phyloP scores from a whole-genome alignment of 2,329 filamentous ascomycete genomes.

The Moelleriella libera region DNA sequence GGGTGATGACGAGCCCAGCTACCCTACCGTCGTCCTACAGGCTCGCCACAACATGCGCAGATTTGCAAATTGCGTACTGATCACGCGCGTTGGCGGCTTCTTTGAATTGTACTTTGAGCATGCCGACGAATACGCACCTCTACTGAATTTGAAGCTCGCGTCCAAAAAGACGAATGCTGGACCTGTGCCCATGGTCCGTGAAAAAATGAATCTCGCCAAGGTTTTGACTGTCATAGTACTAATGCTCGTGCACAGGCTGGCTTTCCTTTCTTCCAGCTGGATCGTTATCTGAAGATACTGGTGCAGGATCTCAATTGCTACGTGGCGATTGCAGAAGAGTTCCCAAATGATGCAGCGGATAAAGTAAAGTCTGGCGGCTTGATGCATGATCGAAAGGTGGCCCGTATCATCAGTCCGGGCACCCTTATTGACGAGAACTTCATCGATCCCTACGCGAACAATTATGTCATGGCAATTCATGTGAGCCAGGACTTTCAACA shows the following conservation, averaged over 20 bases:
- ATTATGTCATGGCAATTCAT: conserved; percentile 77
- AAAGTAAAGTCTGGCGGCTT: conserved; percentile 64
- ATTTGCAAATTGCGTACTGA: conserved; percentile 77
- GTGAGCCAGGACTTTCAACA: conserved; percentile 15
- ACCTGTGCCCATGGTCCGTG: conserved; percentile 66
- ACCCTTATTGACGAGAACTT: conserved; percentile 97
- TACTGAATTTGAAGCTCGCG: conserved; percentile 78
- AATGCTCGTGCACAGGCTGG: conserved; percentile 46
- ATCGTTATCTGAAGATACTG: conserved; percentile 81
- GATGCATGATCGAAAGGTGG: conserved; percentile 72
- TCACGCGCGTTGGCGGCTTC: conserved; percentile 89
- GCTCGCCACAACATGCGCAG: conserved; percentile 80
- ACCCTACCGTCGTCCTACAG: conserved; percentile 82
- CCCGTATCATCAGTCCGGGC: conserved; percentile 82
- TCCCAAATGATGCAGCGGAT: conserved; percentile 56
- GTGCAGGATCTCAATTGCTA: conserved; percentile 84
- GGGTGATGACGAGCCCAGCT: conserved; percentile 31
- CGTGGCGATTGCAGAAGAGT: conserved; percentile 90
- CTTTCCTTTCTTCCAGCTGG: conserved; percentile 85
- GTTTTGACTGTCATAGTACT: not conserved
- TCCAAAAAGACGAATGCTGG: conserved; percentile 67
- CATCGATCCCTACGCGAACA: conserved; percentile 86
- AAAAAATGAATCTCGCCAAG: conserved; percentile 5
- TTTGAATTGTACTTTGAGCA: conserved; percentile 98
- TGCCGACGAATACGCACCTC: conserved; percentile 73